Base-by-base conservation (phyloP, 768 basidiomycete genomes). In the Pleurotus sapidus region DNA sequence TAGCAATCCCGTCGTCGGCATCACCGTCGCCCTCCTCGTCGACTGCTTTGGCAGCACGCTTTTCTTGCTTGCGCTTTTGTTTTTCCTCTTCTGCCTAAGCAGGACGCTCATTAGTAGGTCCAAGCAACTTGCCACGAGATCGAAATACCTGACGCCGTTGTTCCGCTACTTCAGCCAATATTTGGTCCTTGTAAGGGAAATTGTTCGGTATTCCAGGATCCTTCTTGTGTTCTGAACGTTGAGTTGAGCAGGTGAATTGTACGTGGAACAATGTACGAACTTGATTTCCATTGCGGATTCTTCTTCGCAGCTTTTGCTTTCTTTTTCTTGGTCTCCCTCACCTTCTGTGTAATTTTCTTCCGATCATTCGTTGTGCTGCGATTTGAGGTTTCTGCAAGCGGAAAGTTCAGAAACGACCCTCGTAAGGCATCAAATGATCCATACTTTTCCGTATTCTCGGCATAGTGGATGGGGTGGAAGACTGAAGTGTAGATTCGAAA, bases 201-300 rank as follows among this genome's bases (percentile, higher is more conserved):
- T 85, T 87, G 72, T 90, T 95, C 5, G 95, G 95, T 62, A 97
- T 94, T 46, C 95, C 95, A 27, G 91, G 93, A 70, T 98, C 95
- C 70, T 93, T 95, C 65, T 84, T 80, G 60, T 87, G 84, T 70
- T 90, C 90, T 91, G 61, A 3, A 42, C 7, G 56, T 27, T 38
- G 25, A 57, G 27, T 14, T 24, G 25, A 6, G 45, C 18, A 49
- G 2, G 37, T 34, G 15, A 12, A 12, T 45, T 12, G 58, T 58
- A 46, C 42, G 54, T 5, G 14, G 20, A 18, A 47, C 34, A 4
- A 39, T 37, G 54, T 27, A 80, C 87, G 64, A 67, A 94, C 94
- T 90, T 54, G 89, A 88, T 76, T 95, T 96, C 89, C 94, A 95
- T 56, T 91, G 82, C 20, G 80, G 73, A 71, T 89, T 89, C 69